Evolutionary conservation across 139 green algal species (phyloP).

Genomic region (Closterium sp.): DNA sequence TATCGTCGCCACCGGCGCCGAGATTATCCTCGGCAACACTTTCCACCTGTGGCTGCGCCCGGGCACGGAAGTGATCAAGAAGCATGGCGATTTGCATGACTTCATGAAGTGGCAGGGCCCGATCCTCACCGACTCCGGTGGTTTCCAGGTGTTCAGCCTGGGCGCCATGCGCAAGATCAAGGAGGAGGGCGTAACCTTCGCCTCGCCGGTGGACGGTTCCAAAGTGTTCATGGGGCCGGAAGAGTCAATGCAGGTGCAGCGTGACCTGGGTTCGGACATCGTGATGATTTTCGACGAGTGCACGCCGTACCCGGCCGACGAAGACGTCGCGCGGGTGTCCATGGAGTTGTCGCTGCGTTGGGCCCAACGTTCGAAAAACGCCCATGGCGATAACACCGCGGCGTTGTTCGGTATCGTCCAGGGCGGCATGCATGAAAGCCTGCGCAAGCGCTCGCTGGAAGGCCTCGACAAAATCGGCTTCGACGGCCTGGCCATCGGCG

Average conservation of each 20-base stretch:
- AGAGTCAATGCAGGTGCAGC: conserved; percentile 3
- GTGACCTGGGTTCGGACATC: conserved; percentile 2
- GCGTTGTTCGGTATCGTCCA: conserved; percentile 20
- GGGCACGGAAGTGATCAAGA: conserved; percentile 68
- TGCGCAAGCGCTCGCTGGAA: background rate
- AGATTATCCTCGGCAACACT: conserved; percentile 91
- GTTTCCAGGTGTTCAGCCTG: conserved; percentile 64
- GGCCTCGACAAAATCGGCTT: background rate
- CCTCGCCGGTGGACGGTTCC: background rate
- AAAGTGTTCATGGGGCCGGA: conserved; percentile 6
- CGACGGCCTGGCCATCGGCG: background rate
- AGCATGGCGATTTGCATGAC: conserved; percentile 69
- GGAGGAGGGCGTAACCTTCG: conserved; percentile 21
- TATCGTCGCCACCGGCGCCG: conserved; percentile 73
- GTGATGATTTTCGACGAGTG: conserved; percentile 24
- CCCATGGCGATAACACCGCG: background rate
- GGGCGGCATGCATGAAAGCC: background rate
- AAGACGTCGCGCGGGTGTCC: background rate
- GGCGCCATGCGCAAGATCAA: background rate
- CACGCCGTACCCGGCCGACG: background rate
- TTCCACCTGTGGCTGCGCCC: conserved; percentile 81
- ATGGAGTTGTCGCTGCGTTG: conserved; percentile 4
- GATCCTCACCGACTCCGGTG: conserved; percentile 76
- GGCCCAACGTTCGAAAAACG: background rate
- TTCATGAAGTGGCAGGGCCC: conserved; percentile 81